Conservation (phyloP, 352 stramenopile genomes). For the Phytopythium cucurbitacearum region DNA sequence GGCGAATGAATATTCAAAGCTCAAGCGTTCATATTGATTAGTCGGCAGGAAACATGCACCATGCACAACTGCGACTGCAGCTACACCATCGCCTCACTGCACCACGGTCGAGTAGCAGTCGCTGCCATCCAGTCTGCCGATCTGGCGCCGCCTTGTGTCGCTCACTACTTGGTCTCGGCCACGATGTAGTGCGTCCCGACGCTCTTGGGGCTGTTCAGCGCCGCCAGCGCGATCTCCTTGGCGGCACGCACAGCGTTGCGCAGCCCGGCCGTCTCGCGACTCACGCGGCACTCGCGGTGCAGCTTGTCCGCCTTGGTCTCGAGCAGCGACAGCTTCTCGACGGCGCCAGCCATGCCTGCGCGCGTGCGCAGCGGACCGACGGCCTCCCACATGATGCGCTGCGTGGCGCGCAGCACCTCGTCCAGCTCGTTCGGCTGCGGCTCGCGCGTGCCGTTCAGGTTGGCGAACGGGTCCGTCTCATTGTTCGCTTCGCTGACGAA, state of each 20-base stretch:
- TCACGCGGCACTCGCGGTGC: constrained; percentile 61
- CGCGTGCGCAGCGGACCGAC: constrained; percentile 88
- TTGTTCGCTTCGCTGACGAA: constrained; percentile 7
- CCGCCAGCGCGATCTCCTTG: constrained; percentile 83
- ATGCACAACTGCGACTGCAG: no score
- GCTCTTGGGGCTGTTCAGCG: constrained; percentile 71
- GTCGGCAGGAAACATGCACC: no score
- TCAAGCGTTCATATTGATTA: no score
- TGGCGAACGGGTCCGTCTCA: constrained; percentile 32
- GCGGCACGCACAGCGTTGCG: constrained; percentile 88
- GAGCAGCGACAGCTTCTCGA: constrained; percentile 80
- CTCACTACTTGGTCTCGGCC: constrained; percentile 18
- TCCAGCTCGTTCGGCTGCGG: constrained; percentile 49
- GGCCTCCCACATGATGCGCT: constrained; percentile 93
- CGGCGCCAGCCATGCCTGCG: constrained; percentile 64
- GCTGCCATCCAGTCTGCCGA: background rate
- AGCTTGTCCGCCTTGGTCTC: constrained; percentile 74
- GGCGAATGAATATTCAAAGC: no score
- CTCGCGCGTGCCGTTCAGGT: constrained; percentile 34
- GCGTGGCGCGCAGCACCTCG: constrained; percentile 52
- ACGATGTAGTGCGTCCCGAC: constrained; percentile 91
- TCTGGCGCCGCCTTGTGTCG: background rate
- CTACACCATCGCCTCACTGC: no score
- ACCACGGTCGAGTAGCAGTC: no score
- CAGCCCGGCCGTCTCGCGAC: constrained; percentile 71